phyloP scores from a whole-genome alignment of 2,329 filamentous ascomycete species.

The Paraconiothyrium brasiliense region DNA sequence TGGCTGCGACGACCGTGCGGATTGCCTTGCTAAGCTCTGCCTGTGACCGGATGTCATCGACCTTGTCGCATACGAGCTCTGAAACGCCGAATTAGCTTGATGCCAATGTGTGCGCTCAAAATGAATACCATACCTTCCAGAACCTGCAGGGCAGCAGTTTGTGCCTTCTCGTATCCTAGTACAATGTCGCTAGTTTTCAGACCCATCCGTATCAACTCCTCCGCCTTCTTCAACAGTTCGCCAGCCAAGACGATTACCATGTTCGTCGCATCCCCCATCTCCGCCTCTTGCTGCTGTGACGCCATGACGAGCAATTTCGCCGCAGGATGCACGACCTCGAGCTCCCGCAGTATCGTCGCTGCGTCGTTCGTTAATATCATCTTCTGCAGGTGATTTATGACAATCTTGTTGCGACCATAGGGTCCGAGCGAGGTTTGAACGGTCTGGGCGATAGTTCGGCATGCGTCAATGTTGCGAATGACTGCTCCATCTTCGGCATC shows the following conservation, averaged over 20 bases:
- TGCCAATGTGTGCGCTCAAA: background rate
- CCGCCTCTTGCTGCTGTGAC: constrained; percentile 96
- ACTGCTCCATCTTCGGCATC: constrained; percentile 99
- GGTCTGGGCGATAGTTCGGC: constrained; percentile 91
- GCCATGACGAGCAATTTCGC: constrained; percentile 99
- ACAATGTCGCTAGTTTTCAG: constrained; percentile 99
- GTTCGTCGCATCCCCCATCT: constrained; percentile 99
- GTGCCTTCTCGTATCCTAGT: constrained; percentile 93
- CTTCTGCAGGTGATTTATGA: constrained; percentile 99
- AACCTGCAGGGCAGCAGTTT: constrained; percentile 83
- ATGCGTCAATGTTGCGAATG: constrained; percentile 98
- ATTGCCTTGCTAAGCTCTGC: constrained; percentile 93
- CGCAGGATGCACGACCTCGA: constrained; percentile 97
- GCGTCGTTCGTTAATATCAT: constrained; percentile 99
- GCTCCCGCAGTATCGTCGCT: constrained; percentile 94
- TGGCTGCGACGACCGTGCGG: constrained; percentile 92
- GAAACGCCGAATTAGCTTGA: constrained; percentile 28
- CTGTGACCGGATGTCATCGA: constrained; percentile 82
- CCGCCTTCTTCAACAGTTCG: constrained; percentile 94
- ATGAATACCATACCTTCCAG: constrained; percentile 69
- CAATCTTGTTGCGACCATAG: constrained; percentile 98
- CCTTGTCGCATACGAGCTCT: constrained; percentile 90
- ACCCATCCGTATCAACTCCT: constrained; percentile 95
- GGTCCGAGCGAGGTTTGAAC: constrained; percentile 97
- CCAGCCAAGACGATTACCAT: constrained; percentile 95